Evolutionary conservation across 1,284 basidiomycete species (phyloP), one percentile per base, ranked within the genome.

Genomic region (Ustilago hordei): DNA sequence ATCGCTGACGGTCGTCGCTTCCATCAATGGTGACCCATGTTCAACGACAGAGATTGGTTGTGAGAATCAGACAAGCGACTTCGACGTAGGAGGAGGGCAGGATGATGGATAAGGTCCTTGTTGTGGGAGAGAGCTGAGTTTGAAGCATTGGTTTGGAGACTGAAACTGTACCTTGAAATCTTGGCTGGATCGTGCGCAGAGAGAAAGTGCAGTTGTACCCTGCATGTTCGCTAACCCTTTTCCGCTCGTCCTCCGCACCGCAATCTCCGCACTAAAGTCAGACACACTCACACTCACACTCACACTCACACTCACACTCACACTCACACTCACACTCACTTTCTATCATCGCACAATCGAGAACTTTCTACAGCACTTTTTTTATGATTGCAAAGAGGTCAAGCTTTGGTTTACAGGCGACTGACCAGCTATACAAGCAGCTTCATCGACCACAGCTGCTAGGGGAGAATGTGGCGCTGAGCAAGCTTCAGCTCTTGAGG

Each of bases 141-240:
- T 3, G 19, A 48, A 19, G 9, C 28, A n/a, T 32, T 50, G 48
- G 13, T n/a, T 23, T 32, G 3, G 28, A 38, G 59, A 53, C 59
- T 60, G 59, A 15, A n/a, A 8, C 43, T 17, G 36, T 60, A 50
- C 59, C 59, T 60, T 28, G 3, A 8, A n/a, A n/a, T 19, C 48
- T 59, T 59, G 17, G 8, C 17, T 17, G 13, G 6, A 19, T 4
- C n/a, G 48, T 4, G 48, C 48, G 48, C 48, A 32, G 28, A 31
- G 31, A 32, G 28, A 32, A 11, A 31, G 31, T 13, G 28, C 48
- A 8, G 48, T 50, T 50, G 31, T 23, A 55, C 54, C 60, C 59
- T 60, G 59, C 59, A 60, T 50, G 23, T 12, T 48, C 23, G 45
- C n/a, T 6, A 3, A 28, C 23, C 23, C 23, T 28, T 28, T 28